Conservation (phyloP, 208 protist genomes). For the Naegleria fowleri region DNA sequence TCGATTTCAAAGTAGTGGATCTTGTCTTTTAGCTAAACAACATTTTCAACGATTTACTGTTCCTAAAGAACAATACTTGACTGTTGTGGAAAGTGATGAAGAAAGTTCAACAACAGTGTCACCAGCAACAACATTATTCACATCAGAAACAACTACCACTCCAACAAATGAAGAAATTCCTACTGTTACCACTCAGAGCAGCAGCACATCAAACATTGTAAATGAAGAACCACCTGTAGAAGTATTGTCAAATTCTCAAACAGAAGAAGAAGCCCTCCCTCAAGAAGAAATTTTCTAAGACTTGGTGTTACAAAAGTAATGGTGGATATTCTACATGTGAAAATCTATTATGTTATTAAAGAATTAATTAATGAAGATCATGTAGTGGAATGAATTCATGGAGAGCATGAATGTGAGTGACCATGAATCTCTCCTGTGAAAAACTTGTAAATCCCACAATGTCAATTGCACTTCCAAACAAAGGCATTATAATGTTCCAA, state of each 20-base stretch:
- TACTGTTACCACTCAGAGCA: background rate
- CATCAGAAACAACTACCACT: background rate
- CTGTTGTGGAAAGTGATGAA: background rate
- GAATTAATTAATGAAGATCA: too few species aligned
- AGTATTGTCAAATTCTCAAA: background rate
- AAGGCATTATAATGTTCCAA: too few species aligned
- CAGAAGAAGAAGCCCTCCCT: too few species aligned
- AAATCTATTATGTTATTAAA: too few species aligned
- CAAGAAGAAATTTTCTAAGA: too few species aligned
- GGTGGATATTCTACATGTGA: too few species aligned
- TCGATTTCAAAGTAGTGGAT: background rate
- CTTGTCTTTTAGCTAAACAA: background rate
- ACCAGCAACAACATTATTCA: background rate
- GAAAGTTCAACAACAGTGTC: background rate
- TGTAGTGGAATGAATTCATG: too few species aligned
- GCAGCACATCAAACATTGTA: background rate
- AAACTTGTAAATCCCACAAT: too few species aligned
- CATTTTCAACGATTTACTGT: background rate
- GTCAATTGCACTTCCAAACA: too few species aligned
- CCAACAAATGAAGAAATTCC: background rate
- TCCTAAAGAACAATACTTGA: background rate
- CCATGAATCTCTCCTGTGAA: too few species aligned
- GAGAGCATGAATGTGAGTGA: too few species aligned
- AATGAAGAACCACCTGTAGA: background rate
- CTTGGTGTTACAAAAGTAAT: too few species aligned